Conservation (phyloP, 306 rosid species). For the Rosa lucieae region DNA sequence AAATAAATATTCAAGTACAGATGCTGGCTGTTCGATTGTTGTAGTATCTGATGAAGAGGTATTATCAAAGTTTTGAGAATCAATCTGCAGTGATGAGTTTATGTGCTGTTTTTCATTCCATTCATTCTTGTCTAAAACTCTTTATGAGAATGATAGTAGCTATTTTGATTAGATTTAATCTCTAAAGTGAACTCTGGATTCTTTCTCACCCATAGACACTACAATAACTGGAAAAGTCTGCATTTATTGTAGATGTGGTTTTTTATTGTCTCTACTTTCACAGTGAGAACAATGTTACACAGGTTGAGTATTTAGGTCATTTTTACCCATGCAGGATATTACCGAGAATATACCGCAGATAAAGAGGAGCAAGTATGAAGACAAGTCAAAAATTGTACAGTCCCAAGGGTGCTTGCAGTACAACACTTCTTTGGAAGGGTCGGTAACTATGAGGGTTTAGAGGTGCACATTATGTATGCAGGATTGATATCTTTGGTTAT, state of each 20-base stretch:
- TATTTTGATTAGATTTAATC: background rate
- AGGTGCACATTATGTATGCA: conserved; percentile 9
- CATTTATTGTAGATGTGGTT: background rate
- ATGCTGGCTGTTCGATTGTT: conserved; percentile 55
- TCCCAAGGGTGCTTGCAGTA: conserved; percentile 67
- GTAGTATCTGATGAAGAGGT: conserved; percentile 91
- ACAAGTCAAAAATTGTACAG: conserved; percentile 40
- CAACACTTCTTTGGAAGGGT: conserved; percentile 76
- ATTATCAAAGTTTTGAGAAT: conserved; percentile 76
- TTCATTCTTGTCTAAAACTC: conserved; percentile 8
- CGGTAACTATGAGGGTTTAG: conserved; percentile 29
- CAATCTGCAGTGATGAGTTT: conserved; percentile 50
- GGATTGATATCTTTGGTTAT: background rate
- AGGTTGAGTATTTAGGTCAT: background rate
- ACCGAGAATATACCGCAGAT: conserved; percentile 37
- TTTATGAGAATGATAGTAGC: conserved; percentile 3
- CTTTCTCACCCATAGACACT: background rate
- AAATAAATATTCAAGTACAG: conserved; percentile 34
- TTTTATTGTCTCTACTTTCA: background rate
- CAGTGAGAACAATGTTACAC: background rate
- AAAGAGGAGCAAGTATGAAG: conserved; percentile 60
- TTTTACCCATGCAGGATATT: conserved; percentile 37
- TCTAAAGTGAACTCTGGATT: background rate
- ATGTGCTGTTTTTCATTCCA: conserved; percentile 10
- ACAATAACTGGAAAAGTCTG: background rate